Percentiles rank a stretch among this genome's conserved stretches.
Conservation (phyloP, 768 basidiomycete genomes). For the Fistulinella prunicolor region DNA sequence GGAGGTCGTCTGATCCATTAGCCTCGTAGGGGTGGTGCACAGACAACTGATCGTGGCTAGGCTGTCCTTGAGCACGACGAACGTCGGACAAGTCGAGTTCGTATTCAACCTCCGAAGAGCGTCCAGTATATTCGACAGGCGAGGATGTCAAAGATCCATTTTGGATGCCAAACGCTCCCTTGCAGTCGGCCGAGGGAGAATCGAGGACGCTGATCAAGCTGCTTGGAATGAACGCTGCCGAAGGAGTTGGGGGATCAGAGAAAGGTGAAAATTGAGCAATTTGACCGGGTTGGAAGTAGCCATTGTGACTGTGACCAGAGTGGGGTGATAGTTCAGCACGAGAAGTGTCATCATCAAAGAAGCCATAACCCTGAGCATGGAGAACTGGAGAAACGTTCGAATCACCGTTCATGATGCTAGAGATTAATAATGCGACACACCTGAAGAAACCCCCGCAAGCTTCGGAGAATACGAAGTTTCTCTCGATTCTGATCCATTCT, state of each 20-base stretch:
- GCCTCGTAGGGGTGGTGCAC: constrained; percentile 34
- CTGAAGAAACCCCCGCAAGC: constrained; percentile 32
- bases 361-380: constrained; percentile 39
- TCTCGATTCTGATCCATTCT: constrained; percentile 12
- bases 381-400: constrained; percentile 10
- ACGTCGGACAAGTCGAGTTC: constrained; percentile 50
- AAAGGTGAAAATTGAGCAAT: constrained; percentile 53
- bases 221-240: constrained; percentile 53
- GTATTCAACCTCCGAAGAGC: constrained; percentile 25
- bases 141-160: constrained; percentile 36
- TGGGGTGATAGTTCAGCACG: constrained; percentile 10
- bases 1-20: constrained; percentile 14
- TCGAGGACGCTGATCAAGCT: constrained; percentile 45
- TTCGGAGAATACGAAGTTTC: constrained; percentile 23
- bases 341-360: constrained; percentile 42
- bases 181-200: constrained; percentile 59
- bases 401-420: constrained; percentile 12
- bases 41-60: constrained; percentile 20
- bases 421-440: constrained; percentile 23
- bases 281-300: constrained; percentile 17
- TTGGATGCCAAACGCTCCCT: constrained; percentile 20
- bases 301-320: constrained; percentile 12
- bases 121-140: constrained; percentile 39
- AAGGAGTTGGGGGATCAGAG: constrained; percentile 37
- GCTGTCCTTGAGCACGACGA: constrained; percentile 22